Conservation (phyloP, 2,329 filamentous ascomycete species). For the Fusarium buxicola region DNA sequence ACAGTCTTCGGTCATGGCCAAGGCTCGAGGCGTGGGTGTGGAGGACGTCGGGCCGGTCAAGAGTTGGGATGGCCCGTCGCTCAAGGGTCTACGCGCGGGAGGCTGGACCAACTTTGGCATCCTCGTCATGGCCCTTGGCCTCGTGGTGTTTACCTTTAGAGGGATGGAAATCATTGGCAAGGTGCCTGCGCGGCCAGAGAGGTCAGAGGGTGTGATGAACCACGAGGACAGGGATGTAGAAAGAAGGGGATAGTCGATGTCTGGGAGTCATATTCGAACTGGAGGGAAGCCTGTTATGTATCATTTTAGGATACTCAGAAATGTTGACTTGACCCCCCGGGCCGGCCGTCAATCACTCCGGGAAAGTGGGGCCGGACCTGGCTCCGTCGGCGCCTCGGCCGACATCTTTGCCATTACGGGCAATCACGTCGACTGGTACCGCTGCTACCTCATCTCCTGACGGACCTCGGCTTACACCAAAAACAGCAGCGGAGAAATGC, state of each 20-base stretch:
- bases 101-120: constrained; percentile 66
- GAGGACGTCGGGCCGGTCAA: constrained; percentile 57
- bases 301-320: neutral
- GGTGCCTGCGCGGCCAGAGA: constrained; percentile 35
- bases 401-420: neutral
- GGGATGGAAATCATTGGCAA: constrained; percentile 65
- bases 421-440: neutral
- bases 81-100: constrained; percentile 61
- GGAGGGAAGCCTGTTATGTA: neutral
- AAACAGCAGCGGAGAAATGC: constrained; percentile 34
- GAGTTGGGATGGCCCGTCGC: constrained; percentile 59
- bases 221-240: constrained; percentile 33
- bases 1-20: constrained; percentile 70
- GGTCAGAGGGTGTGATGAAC: constrained; percentile 41
- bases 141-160: constrained; percentile 62
- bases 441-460: no score
- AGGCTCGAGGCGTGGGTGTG: constrained; percentile 57
- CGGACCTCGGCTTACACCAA: constrained; percentile 11
- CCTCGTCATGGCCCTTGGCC: constrained; percentile 54
- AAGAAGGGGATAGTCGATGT: constrained; percentile 8
- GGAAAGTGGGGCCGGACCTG: constrained; percentile 16
- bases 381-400: constrained; percentile 18
- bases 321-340: constrained; percentile 2
- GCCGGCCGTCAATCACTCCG: constrained; percentile 25
- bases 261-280: neutral